phyloP scores from a whole-genome alignment of 2,329 filamentous ascomycete genomes.

The Macroventuria anomochaeta region DNA sequence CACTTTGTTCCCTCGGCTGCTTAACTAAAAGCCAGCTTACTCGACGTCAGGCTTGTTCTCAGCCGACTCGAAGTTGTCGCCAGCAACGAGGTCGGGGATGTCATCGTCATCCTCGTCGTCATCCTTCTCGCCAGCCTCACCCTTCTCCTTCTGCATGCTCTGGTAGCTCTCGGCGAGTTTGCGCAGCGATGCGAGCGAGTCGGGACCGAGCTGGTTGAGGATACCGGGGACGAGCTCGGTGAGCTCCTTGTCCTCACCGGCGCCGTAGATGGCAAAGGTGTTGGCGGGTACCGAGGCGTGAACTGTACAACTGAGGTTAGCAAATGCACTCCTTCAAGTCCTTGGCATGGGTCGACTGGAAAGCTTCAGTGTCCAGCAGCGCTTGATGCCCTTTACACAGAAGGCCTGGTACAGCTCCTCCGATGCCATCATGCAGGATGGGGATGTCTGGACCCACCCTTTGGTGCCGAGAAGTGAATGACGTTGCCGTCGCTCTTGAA shows the following conservation, averaged over 20 bases:
- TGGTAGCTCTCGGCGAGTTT: slow-evolving; percentile 99
- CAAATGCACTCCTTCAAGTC: neutral
- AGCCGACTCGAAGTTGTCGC: slow-evolving; percentile 91
- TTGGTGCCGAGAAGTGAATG: slow-evolving; percentile 97
- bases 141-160: slow-evolving; percentile 95
- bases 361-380: neutral
- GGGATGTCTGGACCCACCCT: slow-evolving; percentile 69
- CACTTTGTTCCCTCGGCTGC: slow-evolving; percentile 21
- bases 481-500: slow-evolving; percentile 99
- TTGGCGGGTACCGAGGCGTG: slow-evolving; percentile 97
- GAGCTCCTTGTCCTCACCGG: slow-evolving; percentile 99
- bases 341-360: neutral
- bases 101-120: slow-evolving; percentile 74
- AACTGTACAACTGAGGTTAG: slow-evolving; percentile 62
- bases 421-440: neutral
- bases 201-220: slow-evolving; percentile 98
- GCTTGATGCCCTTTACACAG: neutral
- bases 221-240: slow-evolving; percentile 99
- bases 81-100: slow-evolving; percentile 95
- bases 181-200: slow-evolving; percentile 95
- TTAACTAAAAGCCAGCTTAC: slow-evolving; percentile 57
- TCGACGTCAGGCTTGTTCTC: slow-evolving; percentile 74
- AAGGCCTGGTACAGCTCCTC: slow-evolving; percentile 1
- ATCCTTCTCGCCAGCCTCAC: slow-evolving; percentile 72
- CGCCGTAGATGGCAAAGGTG: slow-evolving; percentile 99